Evolutionary conservation across 805 yeast genomes (phyloP), one percentile per base, ranked within the genome.

Genomic region (Saccharomyces eubayanus): DNA sequence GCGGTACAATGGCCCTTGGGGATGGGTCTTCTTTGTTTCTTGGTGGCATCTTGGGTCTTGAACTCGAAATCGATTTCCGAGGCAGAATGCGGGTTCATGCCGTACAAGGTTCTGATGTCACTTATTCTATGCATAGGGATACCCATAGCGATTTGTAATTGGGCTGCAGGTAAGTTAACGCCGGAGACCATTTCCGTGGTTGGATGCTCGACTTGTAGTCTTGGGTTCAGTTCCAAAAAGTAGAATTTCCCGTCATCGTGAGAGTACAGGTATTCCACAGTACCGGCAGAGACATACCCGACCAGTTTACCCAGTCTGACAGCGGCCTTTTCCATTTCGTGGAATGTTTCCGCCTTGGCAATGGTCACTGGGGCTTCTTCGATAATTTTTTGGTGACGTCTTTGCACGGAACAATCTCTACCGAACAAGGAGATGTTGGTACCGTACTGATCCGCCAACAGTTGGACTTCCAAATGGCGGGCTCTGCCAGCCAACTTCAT

Each of bases 101-200:
- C 99, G 69, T 92, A 94, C 64, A 87, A 77, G 59, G 89, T 75
- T 72, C 99, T 83, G 66, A 94, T 95, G 70, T 94, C 99, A 65
- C 86, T 82, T 64, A 94, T 87, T 75, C 96, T 82, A 73, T 94
- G 95, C 79, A 94, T 84, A 60, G 99, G 98, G 56, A 94, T 82
- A 81, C 99, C 99, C 99, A 94, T 94, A 59, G 99, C 98, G 73
- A 94, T 89, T 76, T 94, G 99, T 62, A 94, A 82, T 76, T 94
- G 99, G 41, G 99, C 96, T 55, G 97, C 96, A 29, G 99, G 99
- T 70, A 94, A 79, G 69, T 94, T 95, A 52, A 94, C 97, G 61
- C 99, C 99, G 27, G 96, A 86, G 54, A 90, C 99, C 99, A 94
- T 94, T 77, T 94, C 99, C 45, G 99, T 94, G 47, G 99, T 94